phyloP scores from a whole-genome alignment of 2,329 filamentous ascomycete species.

The Tympanopsis confertula region DNA sequence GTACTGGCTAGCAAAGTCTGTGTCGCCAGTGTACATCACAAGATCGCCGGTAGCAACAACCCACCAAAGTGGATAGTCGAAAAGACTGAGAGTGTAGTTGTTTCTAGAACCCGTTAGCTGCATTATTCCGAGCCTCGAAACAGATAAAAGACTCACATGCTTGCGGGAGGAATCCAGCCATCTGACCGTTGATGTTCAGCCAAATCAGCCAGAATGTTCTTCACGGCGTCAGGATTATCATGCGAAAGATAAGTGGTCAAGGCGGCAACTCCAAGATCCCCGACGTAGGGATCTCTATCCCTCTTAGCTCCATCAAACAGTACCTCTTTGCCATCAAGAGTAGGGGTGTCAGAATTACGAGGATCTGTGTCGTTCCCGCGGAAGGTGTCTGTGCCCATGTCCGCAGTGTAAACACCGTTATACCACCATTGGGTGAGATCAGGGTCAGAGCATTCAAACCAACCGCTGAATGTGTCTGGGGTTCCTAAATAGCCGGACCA shows the following conservation, averaged over 20 bases:
- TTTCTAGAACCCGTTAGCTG: constrained; percentile 13
- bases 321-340: constrained; percentile 30
- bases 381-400: constrained; percentile 33
- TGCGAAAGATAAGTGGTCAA: constrained; percentile 36
- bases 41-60: constrained; percentile 33
- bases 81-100: constrained; percentile 32
- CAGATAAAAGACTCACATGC: constrained; percentile 24
- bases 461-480: constrained; percentile 33
- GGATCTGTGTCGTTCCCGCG: constrained; percentile 34
- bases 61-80: constrained; percentile 43
- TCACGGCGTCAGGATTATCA: constrained; percentile 22
- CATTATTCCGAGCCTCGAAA: neutral
- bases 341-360: constrained; percentile 26
- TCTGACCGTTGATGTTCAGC: constrained; percentile 33
- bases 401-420: constrained; percentile 38
- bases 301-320: constrained; percentile 37
- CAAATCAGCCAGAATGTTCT: constrained; percentile 36
- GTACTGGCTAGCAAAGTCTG: constrained; percentile 24
- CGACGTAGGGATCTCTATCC: constrained; percentile 40
- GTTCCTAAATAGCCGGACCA: constrained; percentile 33
- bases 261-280: constrained; percentile 35
- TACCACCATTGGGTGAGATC: constrained; percentile 39
- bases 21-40: constrained; percentile 35
- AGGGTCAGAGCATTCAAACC: constrained; percentile 37
- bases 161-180: constrained; percentile 41